Base-by-base conservation (phyloP, 108 stramenopile genomes). In the Nitzschia palea region DNA sequence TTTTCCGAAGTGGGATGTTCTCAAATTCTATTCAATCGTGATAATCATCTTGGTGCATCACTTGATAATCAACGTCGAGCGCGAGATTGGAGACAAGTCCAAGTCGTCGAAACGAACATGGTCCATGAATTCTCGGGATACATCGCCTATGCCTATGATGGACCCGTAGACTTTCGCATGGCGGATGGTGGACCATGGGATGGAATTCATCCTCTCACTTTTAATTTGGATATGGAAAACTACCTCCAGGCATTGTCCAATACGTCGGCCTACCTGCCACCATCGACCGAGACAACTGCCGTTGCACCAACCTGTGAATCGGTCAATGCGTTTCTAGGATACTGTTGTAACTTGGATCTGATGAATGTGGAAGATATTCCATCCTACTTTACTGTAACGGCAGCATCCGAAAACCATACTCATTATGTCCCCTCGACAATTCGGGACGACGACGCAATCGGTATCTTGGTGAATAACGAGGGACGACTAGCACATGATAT, bases 1-100 rank as follows among this genome's bases (percentile, higher is more conserved):
- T 87, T 87, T 64, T 74, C 77, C 9, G 86, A 87, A 65, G 76
- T 85, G 72, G 86, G 86, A 51, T 87, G 86, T 57, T 69, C 80
- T n/a, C 68, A 83, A 42, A 40, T 47, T 37, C 65, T 68, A 8
- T 87, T 79, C 65, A 82, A 87, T 32, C 42, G 77, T 6, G 83
- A 87, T 52, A 80, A 85, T 51, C 32, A 51, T 31, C 43, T 69
- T 25, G 30, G 54, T 30, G 9, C 28, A 28, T 14, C 27, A 5
- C 22, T 32, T 14, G 31, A 20, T 10, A 23, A 28, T 14, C 14
- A 15, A 48, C 8, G 4, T 8, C 25, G 26, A 8, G 42, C 62
- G 17, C 65, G 86, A 14, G 78, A 81, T 54, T 86, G 86, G 86
- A 74, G 44, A 1, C 78, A 86, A 67, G 51, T 83, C 4, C 30